These are phyloP conservation scores for Ophiostoma australiae DNA, from an alignment of 2,329 filamentous ascomycete species.

Conservation along the genomic window DNA sequence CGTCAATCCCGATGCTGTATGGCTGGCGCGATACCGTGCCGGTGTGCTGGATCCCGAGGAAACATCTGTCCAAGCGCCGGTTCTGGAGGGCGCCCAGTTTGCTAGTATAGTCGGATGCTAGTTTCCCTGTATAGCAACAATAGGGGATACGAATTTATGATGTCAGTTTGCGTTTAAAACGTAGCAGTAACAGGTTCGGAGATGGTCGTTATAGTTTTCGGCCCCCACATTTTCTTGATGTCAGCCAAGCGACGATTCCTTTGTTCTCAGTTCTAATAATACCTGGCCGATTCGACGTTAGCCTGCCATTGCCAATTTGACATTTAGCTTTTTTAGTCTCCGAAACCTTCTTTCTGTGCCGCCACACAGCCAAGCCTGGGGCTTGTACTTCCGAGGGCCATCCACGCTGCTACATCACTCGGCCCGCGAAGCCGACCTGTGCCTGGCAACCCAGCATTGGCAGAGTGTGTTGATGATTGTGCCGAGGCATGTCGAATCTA, in stretches of 20 bases:
- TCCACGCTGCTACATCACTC: too few relatives aligned
- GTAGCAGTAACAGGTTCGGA: neutral
- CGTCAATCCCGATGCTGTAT: slow-evolving; percentile 71
- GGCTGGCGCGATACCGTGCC: slow-evolving; percentile 53
- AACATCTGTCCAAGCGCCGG: slow-evolving; percentile 23
- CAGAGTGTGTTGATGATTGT: too few relatives aligned
- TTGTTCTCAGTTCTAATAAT: neutral
- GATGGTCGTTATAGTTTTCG: neutral
- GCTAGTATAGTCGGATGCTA: neutral
- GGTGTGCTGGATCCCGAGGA: slow-evolving; percentile 35
- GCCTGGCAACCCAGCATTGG: too few relatives aligned
- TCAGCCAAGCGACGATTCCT: neutral
- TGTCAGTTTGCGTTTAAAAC: neutral
- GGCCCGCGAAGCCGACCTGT: too few relatives aligned
- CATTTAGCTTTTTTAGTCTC: neutral
- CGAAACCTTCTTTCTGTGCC: neutral
- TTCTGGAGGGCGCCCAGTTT: slow-evolving; percentile 25
- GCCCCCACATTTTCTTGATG: neutral
- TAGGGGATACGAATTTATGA: neutral
- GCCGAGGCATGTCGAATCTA: too few relatives aligned
- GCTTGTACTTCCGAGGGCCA: too few relatives aligned
- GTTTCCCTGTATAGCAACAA: neutral
- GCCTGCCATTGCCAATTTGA: neutral
- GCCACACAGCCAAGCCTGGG: neutral
- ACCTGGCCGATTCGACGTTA: neutral